phyloP scores from a whole-genome alignment of 2,329 filamentous ascomycete species.

The Fusarium virguliforme region DNA sequence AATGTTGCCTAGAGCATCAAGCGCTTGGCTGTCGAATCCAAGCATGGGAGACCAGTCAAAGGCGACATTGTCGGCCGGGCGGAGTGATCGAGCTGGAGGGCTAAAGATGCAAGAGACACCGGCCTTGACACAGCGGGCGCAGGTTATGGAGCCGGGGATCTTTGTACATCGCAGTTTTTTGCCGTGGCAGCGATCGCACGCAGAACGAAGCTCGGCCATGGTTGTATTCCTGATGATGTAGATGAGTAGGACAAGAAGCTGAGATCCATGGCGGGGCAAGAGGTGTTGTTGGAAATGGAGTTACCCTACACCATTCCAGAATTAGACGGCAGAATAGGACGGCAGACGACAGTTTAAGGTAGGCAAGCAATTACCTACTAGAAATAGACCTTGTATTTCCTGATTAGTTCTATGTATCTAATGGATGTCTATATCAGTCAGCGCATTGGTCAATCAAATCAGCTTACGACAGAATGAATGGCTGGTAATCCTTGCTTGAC shows the following conservation, averaged over 20 bases:
- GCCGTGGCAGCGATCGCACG: slow-evolving; percentile 64
- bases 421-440: neutral
- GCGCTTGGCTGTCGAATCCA: slow-evolving; percentile 28
- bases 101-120: slow-evolving; percentile 61
- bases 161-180: slow-evolving; percentile 66
- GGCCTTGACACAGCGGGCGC: slow-evolving; percentile 62
- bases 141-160: slow-evolving; percentile 55
- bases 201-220: slow-evolving; percentile 53
- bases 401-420: too few species aligned
- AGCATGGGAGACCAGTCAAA: slow-evolving; percentile 48
- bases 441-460: neutral
- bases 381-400: too few species aligned
- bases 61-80: slow-evolving; percentile 21
- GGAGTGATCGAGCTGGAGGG: slow-evolving; percentile 53
- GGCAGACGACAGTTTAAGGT: neutral
- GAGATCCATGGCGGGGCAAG: neutral
- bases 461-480: neutral
- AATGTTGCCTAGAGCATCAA: neutral
- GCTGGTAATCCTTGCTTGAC: neutral
- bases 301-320: neutral
- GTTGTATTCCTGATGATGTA: neutral
- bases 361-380: neutral
- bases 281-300: neutral
- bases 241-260: neutral
- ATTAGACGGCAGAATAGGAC: neutral